Conservation (phyloP, 23 red algal species). For the Gracilaria gracilis region DNA sequence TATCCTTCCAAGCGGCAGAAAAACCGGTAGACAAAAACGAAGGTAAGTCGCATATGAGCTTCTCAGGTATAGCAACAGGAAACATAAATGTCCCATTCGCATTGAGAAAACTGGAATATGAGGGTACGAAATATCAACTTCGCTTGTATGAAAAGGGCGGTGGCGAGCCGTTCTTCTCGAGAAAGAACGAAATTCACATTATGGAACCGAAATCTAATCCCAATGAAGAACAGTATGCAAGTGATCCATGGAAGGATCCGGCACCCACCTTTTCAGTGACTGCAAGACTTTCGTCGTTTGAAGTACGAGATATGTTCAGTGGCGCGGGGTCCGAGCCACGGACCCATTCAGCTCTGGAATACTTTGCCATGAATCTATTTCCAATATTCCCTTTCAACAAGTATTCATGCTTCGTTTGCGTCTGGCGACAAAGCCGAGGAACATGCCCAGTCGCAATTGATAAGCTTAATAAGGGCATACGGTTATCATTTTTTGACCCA, state of each 20-base stretch:
- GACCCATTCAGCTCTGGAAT: constrained; percentile 41
- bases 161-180: constrained; percentile 10
- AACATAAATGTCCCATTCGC: constrained; percentile 50
- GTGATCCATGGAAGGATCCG: constrained; percentile 40
- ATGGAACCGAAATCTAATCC: neutral
- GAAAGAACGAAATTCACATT: constrained; percentile 52
- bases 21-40: neutral
- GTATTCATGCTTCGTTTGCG: constrained; percentile 57
- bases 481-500: constrained; percentile 50
- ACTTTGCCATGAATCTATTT: constrained; percentile 63
- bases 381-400: constrained; percentile 55
- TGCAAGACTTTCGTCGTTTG: constrained; percentile 4
- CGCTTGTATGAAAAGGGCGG: constrained; percentile 34
- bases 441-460: constrained; percentile 56
- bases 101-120: constrained; percentile 1
- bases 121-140: constrained; percentile 22
- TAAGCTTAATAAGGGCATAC: constrained; percentile 19
- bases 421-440: constrained; percentile 43
- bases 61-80: constrained; percentile 37
- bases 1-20: constrained; percentile 12
- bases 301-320: constrained; percentile 25
- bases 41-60: constrained; percentile 10
- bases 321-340: constrained; percentile 15
- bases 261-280: constrained; percentile 32
- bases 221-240: neutral